phyloP scores from a whole-genome alignment of 2,329 filamentous ascomycete genomes.

The Rhynchosporium agropyri region DNA sequence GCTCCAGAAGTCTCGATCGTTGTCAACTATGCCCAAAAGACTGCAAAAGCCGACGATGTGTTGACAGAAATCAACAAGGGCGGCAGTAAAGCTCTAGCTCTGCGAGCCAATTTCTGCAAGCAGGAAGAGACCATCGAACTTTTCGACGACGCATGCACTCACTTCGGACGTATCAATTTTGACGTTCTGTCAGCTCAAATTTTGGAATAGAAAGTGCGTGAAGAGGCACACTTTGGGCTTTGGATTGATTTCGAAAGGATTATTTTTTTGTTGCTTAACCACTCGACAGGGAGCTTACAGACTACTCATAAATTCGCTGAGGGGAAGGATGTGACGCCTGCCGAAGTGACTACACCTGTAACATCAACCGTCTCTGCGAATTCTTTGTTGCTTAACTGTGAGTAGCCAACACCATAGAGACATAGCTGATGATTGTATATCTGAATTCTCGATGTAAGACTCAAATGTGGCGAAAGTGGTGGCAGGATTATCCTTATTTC shows the following conservation, averaged over 20 bases:
- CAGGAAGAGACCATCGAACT: constrained; percentile 41
- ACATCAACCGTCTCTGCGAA: constrained; percentile 66
- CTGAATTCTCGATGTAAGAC: not conserved
- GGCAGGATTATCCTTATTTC: constrained; percentile 72
- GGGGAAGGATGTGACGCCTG: constrained; percentile 50
- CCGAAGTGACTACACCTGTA: constrained; percentile 51
- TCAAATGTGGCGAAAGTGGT: constrained; percentile 66
- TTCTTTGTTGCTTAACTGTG: constrained; percentile 78
- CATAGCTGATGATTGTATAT: not conserved
- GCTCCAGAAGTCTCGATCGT: constrained; percentile 64
- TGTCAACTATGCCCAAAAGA: constrained; percentile 57
- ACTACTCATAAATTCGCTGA: not conserved
- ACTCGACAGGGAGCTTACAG: too few species aligned
- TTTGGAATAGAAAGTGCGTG: constrained; percentile 49
- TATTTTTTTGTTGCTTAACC: too few species aligned
- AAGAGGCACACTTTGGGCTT: constrained; percentile 39
- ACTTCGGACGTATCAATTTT: constrained; percentile 30
- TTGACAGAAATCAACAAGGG: constrained; percentile 58
- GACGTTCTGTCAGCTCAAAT: constrained; percentile 27
- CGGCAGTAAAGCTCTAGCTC: constrained; percentile 55
- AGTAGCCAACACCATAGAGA: constrained; percentile 43
- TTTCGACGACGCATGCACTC: constrained; percentile 29
- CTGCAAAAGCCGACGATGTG: constrained; percentile 63
- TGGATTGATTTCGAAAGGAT: too few species aligned
- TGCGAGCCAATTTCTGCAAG: constrained; percentile 59